phyloP scores from a whole-genome alignment of 2,329 filamentous ascomycete genomes.

The Balansia obtecta region DNA sequence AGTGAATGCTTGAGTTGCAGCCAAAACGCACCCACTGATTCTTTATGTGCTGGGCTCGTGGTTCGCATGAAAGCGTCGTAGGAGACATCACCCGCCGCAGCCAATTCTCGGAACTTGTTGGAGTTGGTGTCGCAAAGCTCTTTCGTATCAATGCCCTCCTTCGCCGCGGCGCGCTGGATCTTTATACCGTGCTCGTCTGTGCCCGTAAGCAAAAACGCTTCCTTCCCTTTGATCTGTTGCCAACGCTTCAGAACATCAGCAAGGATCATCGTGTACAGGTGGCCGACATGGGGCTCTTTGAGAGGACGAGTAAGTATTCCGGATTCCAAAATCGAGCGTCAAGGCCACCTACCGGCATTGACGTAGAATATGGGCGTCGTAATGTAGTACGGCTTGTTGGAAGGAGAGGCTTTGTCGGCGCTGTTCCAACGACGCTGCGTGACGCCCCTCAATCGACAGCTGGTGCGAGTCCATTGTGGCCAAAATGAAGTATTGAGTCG shows the following conservation, averaged over 20 bases:
- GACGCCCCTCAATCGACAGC: conserved; percentile 14
- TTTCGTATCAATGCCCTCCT: conserved; percentile 59
- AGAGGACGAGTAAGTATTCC: neutral
- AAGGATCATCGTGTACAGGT: conserved; percentile 87
- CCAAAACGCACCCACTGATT: conserved; percentile 87
- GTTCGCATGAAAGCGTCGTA: conserved; percentile 89
- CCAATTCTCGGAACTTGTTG: conserved; percentile 65
- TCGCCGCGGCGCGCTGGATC: conserved; percentile 73
- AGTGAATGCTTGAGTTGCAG: conserved; percentile 47
- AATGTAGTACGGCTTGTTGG: conserved; percentile 76
- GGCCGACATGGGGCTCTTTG: conserved; percentile 80
- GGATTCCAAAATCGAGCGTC: neutral
- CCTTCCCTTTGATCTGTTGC: conserved; percentile 61
- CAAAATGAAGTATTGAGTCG: conserved; percentile 10
- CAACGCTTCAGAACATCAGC: conserved; percentile 88
- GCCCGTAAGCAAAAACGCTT: conserved; percentile 71
- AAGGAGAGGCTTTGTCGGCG: conserved; percentile 12
- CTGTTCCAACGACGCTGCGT: conserved; percentile 19
- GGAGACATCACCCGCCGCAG: conserved; percentile 53
- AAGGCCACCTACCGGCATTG: conserved; percentile 59
- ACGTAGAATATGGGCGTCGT: conserved; percentile 99
- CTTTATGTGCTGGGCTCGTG: conserved; percentile 68
- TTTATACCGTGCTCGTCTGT: conserved; percentile 98
- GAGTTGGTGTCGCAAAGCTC: conserved; percentile 82
- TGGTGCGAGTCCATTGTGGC: conserved; percentile 16